Evolutionary conservation across 208 protist genomes (phyloP).

Genomic region (Angomonas ambiguus): DNA sequence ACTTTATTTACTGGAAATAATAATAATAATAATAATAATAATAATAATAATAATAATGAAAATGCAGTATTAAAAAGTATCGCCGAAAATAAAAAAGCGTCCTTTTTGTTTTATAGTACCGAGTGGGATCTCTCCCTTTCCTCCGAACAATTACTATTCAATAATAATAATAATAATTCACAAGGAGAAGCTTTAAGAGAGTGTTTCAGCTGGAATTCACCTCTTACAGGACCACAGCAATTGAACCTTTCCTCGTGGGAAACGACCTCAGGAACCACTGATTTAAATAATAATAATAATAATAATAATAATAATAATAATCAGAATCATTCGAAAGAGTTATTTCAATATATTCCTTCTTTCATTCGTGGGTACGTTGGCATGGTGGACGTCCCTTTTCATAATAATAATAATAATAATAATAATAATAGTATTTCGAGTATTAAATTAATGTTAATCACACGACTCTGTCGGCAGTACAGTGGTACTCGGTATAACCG

Average conservation of each 20-base stretch:
- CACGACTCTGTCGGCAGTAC: slow-evolving; percentile 64
- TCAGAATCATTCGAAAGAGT: not conserved
- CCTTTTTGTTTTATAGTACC: slow-evolving; percentile 3
- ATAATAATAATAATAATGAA: no score
- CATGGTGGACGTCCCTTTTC: slow-evolving; percentile 1
- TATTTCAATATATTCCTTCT: slow-evolving; percentile 31
- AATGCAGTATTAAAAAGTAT: no score
- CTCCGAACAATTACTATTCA: not conserved
- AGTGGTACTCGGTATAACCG: slow-evolving; percentile 84
- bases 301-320: not conserved
- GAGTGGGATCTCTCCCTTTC: not conserved
- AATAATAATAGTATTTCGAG: not conserved
- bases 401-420: not conserved
- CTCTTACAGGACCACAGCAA: not conserved
- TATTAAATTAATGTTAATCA: slow-evolving; percentile 41
- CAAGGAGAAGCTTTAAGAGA: not conserved
- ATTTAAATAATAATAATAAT: no score
- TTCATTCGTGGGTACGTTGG: slow-evolving; percentile 65
- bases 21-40: no score
- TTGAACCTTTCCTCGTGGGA: not conserved
- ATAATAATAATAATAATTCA: no score
- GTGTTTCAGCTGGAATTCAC: not conserved
- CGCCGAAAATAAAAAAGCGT: no score
- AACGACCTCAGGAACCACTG: no score
- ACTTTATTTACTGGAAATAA: no score